Base-by-base conservation (phyloP, 306 rosid species). In the Cyclanthera cordifolia region DNA sequence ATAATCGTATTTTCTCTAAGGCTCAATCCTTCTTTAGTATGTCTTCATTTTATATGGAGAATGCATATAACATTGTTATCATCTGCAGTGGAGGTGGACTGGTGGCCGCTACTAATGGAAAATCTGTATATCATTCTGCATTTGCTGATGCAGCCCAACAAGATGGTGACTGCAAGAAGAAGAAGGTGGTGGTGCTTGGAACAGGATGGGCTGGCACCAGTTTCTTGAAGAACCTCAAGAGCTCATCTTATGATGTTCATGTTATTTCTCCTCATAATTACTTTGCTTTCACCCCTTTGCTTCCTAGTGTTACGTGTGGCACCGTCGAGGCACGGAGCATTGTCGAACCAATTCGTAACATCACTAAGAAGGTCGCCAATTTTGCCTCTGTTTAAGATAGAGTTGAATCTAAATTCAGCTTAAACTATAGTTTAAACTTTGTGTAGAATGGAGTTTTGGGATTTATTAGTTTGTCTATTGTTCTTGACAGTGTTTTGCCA, bases 171-270 rank as follows among this genome's bases (percentile, higher is more conserved):
- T 30, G 57, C 2, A 80, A 67, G 60, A 87, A 70, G 79, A 90
- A 87, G 61, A 87, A 84, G 65, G 95, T 87, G 74, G 88, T 90
- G 48, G 95, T 90, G 72, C 84, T 90, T 63, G 96, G 96, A 76
- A 87, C 95, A 17, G 95, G 96, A 45, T 90, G 96, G 96, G 95
- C 88, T 15, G 87, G 82, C 1, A 83, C 93, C 0, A 90, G 91
- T 79, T 90, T 90, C 72, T 15, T 87, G 80, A 90, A 83, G 83
- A 85, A 82, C 78, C 67, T 90, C 16, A 73, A 84, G 23, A 78
- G 70, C 55, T 81, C 84, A 0, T 69, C 72, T 56, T 90, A 85
- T 48, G 95, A 90, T 27, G 87, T 87, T 60, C 83, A 87, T 61
- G 90, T 90, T n/a, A 73, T 87, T 20, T 85, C 96, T 19, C 96